Conservation (phyloP, 495 filamentous ascomycete species). For the Trichoderma erinaceum region DNA sequence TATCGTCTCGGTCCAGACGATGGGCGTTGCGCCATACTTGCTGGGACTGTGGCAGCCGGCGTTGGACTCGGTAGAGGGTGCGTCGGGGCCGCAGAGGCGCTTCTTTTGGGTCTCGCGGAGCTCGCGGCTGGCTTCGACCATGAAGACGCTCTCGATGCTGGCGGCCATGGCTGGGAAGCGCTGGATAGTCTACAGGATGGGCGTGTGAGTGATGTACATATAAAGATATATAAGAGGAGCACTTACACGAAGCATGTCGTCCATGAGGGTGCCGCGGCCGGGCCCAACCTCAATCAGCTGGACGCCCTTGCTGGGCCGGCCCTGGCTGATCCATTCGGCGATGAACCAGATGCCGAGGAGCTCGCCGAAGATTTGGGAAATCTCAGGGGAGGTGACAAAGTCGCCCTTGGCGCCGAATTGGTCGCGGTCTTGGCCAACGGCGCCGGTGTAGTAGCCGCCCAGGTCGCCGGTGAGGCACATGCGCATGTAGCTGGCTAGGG, state of each 20-base stretch:
- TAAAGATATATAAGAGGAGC: not conserved
- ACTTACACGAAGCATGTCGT: constrained; percentile 83
- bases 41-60: constrained; percentile 69
- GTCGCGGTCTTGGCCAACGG: constrained; percentile 55
- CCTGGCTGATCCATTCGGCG: constrained; percentile 92
- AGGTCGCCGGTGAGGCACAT: constrained; percentile 88
- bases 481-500: constrained; percentile 92
- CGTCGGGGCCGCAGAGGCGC: constrained; percentile 73
- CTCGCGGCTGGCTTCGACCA: constrained; percentile 80
- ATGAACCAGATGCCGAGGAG: constrained; percentile 90
- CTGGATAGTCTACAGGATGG: constrained; percentile 58
- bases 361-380: constrained; percentile 95
- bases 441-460: constrained; percentile 91
- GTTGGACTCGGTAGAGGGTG: constrained; percentile 59
- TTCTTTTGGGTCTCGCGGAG: constrained; percentile 70
- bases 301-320: constrained; percentile 59
- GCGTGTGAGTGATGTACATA: not conserved
- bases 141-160: constrained; percentile 76
- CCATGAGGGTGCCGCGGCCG: constrained; percentile 93
- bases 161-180: constrained; percentile 72
- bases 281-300: constrained; percentile 91
- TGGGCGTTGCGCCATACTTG: constrained; percentile 62
- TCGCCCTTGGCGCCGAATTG: constrained; percentile 89
- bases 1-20: constrained; percentile 91
- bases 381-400: constrained; percentile 95